Evolutionary conservation across 2,329 filamentous ascomycete species (phyloP), one percentile per base, ranked within the genome.

Genomic region (Fusarium azukiicola): DNA sequence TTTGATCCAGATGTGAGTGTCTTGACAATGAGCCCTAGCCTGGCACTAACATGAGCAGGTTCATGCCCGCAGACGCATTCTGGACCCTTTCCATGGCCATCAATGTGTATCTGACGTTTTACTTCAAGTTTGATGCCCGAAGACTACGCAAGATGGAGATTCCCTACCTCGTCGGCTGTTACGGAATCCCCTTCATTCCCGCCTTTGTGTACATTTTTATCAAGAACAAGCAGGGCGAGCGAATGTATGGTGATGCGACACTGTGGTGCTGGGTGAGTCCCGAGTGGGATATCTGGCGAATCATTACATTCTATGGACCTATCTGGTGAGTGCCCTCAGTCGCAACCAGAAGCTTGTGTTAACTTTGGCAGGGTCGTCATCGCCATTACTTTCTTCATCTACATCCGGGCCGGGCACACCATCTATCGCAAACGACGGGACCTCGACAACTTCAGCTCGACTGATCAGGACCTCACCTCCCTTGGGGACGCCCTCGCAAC

Each of bases 81-180:
- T 97, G 95, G 96, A 96, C 95, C 2, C 90, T 97, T 74, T 94
- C 95, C 70, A 98, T 98, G 96, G 96, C 96, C 2, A 91, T 94
- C 80, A 98, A 98, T 84, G 96, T 98, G 68, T 96, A 96, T 85
- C 87, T 97, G 19, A 97, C 96, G 0, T 96, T 98, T 83, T 97
- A 96, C 85, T 91, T 90, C 82, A 95, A 95, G 77, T 97, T 94
- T 80, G 93, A 95, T 74, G 92, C 94, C 2, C 87, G 90, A 7
- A 91, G 92, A 69, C 88, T 98, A 19, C 93, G 93, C 16, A 90
- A 87, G 58, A 91, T 97, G 84, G 96, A 98, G 84, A 92, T 94
- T 61, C 94, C 91, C 73, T 98, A 98, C 79, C 84, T 96, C 2
- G 44, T 94, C 3, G 84, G 90, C 72, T 96, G 95, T 84, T 98